Conservation (phyloP, 345 rosid genomes). For the Brassica napus region Da-Ae NC_063434.1:4417001-4417500, state of each 20-base stretch:
- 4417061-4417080: conserved; percentile 79
- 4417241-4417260: conserved; percentile 63
- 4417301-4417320: background rate
- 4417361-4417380: conserved; percentile 31
- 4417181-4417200: conserved; percentile 90
- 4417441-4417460: background rate
- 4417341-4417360: conserved; percentile 43
- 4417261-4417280: conserved; percentile 39
- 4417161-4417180: conserved; percentile 53
- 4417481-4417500: background rate
- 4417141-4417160: background rate
- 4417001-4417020: conserved; percentile 66
- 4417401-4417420: conserved; percentile 50
- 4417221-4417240: conserved; percentile 76
- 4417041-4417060: conserved; percentile 66
- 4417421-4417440: conserved; percentile 42
- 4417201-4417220: conserved; percentile 73
- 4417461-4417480: background rate
- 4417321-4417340: conserved; percentile 12
- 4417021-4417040: conserved; percentile 61
- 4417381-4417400: conserved; percentile 27
- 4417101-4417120: background rate
- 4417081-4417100: conserved; percentile 36
- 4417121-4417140: background rate
- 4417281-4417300: background rate